Conservation (phyloP, 1,284 basidiomycete genomes). For the Apiotrichum mycotoxinovorans region DNA sequence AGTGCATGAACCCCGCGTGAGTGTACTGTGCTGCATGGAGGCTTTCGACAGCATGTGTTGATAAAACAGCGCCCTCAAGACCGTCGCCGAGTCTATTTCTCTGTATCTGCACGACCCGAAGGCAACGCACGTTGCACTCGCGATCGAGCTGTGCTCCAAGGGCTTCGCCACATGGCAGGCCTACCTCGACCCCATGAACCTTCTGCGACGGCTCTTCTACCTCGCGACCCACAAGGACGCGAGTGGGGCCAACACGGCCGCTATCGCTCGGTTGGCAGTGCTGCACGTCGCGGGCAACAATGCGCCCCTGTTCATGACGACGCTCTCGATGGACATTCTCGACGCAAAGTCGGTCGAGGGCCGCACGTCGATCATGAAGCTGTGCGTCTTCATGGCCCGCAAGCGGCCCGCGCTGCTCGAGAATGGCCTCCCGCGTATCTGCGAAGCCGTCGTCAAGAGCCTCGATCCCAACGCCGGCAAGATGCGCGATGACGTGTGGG, state of each 20-base stretch:
- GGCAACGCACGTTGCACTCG: conserved; percentile 64
- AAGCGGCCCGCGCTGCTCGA: conserved; percentile 86
- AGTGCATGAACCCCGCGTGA: conserved; percentile 67
- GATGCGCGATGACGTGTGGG: conserved; percentile 79
- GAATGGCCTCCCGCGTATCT: conserved; percentile 77
- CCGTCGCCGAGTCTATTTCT: conserved; percentile 76
- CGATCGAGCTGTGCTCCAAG: conserved; percentile 81
- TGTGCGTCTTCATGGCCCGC: conserved; percentile 89
- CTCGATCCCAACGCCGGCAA: conserved; percentile 84
- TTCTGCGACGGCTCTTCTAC: conserved; percentile 78
- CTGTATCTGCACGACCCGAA: conserved; percentile 70
- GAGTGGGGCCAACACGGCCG: conserved; percentile 34
- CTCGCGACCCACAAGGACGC: conserved; percentile 76
- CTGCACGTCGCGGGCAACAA: conserved; percentile 79
- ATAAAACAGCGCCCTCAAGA: conserved; percentile 30
- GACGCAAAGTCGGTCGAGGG: conserved; percentile 73
- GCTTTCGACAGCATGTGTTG: no score
- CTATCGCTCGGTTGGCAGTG: conserved; percentile 69
- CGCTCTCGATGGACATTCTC: conserved; percentile 83
- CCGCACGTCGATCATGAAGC: conserved; percentile 82
- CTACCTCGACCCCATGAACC: conserved; percentile 84
- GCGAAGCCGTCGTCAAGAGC: conserved; percentile 95
- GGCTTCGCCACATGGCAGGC: conserved; percentile 94
- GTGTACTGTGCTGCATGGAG: conserved; percentile 21
- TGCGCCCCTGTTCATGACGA: conserved; percentile 91